phyloP scores from a whole-genome alignment of 768 basidiomycete species.

The Agaricus subrufescens region DNA sequence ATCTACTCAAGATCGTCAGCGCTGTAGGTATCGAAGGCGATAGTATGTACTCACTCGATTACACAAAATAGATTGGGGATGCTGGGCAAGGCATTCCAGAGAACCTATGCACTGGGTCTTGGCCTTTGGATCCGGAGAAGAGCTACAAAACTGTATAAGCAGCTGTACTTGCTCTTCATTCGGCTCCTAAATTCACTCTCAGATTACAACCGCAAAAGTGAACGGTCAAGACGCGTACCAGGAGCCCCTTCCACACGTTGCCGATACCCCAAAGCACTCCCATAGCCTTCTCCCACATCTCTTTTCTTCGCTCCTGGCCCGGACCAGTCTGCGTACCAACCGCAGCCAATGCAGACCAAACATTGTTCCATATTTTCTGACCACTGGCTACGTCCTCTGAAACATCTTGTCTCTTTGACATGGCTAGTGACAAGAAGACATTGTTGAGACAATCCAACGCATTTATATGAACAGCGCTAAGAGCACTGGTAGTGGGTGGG shows the following conservation, averaged over 20 bases:
- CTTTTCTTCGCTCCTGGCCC: slow-evolving; percentile 64
- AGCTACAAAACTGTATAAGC: slow-evolving; percentile 61
- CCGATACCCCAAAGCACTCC: slow-evolving; percentile 91
- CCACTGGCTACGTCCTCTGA: slow-evolving; percentile 46
- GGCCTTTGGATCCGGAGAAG: slow-evolving; percentile 47
- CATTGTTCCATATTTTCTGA: slow-evolving; percentile 52
- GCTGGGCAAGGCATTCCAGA: slow-evolving; percentile 79
- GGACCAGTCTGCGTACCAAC: slow-evolving; percentile 56
- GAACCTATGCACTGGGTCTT: slow-evolving; percentile 81
- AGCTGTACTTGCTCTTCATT: slow-evolving; percentile 56
- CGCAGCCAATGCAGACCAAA: slow-evolving; percentile 58
- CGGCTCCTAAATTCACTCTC: slow-evolving; percentile 36
- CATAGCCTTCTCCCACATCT: slow-evolving; percentile 75
- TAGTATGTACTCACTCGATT: slow-evolving; percentile 45
- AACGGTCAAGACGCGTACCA: slow-evolving; percentile 40
- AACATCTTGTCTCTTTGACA: slow-evolving; percentile 35
- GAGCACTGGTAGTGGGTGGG: slow-evolving; percentile 83
- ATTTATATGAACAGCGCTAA: slow-evolving; percentile 78
- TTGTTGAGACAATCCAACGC: slow-evolving; percentile 91
- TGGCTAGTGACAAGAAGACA: slow-evolving; percentile 70
- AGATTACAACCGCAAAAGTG: background rate
- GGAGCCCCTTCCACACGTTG: slow-evolving; percentile 60
- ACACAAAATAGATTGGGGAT: slow-evolving; percentile 54
- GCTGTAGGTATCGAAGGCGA: background rate
- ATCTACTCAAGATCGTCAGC: slow-evolving; percentile 28